Conservation (phyloP, 768 basidiomycete species). For the Rhodotorula kratochvilovae region DNA sequence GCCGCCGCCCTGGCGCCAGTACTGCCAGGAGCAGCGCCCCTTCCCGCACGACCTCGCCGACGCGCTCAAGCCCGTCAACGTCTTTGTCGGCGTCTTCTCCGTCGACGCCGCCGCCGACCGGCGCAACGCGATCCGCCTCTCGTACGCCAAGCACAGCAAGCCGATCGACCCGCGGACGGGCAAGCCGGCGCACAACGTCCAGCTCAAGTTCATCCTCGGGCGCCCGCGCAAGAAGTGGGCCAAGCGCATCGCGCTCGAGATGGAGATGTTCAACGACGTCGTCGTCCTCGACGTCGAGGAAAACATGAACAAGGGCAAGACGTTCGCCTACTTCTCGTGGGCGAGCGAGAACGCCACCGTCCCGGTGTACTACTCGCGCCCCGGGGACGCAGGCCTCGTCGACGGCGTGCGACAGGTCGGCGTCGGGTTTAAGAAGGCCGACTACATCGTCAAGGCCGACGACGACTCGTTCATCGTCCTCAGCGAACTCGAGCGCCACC, state of each 20-base stretch:
- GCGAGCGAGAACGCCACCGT: constrained; percentile 86
- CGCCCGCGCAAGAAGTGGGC: constrained; percentile 75
- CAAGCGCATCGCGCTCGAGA: constrained; percentile 73
- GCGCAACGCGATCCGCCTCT: constrained; percentile 77
- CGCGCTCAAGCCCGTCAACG: constrained; percentile 69
- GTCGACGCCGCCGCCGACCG: constrained; percentile 79
- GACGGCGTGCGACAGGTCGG: constrained; percentile 44
- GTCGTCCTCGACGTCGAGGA: constrained; percentile 57
- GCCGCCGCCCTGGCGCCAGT: constrained; percentile 86
- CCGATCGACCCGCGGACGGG: constrained; percentile 63
- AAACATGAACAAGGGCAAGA: constrained; percentile 96
- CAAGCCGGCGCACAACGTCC: constrained; percentile 66
- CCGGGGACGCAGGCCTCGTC: constrained; percentile 5
- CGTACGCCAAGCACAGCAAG: constrained; percentile 79
- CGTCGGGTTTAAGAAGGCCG: constrained; percentile 72
- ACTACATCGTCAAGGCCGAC: constrained; percentile 89
- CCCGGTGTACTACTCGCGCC: constrained; percentile 47
- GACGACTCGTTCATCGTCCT: constrained; percentile 95
- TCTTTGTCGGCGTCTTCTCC: constrained; percentile 86
- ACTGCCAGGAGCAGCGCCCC: constrained; percentile 60
- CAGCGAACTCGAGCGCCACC: constrained; percentile 82
- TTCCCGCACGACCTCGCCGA: constrained; percentile 76
- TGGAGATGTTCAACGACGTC: constrained; percentile 84
- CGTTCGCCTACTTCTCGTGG: constrained; percentile 87
- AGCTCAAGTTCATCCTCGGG: constrained; percentile 81